Evolutionary conservation across 176 grass and related monocot genomes (phyloP), one percentile per base, ranked within the genome.

Genomic region (Musa schizocarpa): DNA sequence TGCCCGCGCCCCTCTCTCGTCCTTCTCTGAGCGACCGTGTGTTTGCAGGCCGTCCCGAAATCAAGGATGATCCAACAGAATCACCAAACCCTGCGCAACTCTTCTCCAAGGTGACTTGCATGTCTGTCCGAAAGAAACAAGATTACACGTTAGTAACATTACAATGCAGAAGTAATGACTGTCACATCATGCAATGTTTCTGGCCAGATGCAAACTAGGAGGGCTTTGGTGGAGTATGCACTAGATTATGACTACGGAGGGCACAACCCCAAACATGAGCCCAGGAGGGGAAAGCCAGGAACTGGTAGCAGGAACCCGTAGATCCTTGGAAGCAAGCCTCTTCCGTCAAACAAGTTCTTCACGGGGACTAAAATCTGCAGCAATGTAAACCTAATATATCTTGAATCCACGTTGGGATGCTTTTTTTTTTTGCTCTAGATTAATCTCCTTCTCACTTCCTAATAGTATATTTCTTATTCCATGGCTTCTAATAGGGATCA

Each of bases 231-330:
- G 49, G 48, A 53, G 75, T 52, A 65, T 50, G 9, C 10, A 65
- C 75, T 65, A 49, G 75, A 77, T 65, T 77, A 65, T 65, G 75
- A 65, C 59, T 65, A 65, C 53, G 59, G 75, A 77, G 75, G 58
- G 1, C 61, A 48, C 43, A 65, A 65, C 56, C 16, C 8, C 34
- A 77, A 65, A 52, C 75, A 77, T 65, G 75, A 77, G 9, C 61
- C 43, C 50, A 66, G 61, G 48, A 77, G 52, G 65, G 75, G 48
- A 17, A 77, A 52, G 75, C 59, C 58, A 53, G 43, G 75, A 50
- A 53, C n/a, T 13, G 48, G 9, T 77, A 50, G 61, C 21, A 53
- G 52, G 75, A 77, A 65, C 29, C 75, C 27, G 1, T 53, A 17
- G 49, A 61, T 25, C 34, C 34, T 43, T 0, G 34, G 4, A 6